Evolutionary conservation across 2,329 filamentous ascomycete genomes (phyloP).

Genomic region (Diaporthe citrichinensis): DNA sequence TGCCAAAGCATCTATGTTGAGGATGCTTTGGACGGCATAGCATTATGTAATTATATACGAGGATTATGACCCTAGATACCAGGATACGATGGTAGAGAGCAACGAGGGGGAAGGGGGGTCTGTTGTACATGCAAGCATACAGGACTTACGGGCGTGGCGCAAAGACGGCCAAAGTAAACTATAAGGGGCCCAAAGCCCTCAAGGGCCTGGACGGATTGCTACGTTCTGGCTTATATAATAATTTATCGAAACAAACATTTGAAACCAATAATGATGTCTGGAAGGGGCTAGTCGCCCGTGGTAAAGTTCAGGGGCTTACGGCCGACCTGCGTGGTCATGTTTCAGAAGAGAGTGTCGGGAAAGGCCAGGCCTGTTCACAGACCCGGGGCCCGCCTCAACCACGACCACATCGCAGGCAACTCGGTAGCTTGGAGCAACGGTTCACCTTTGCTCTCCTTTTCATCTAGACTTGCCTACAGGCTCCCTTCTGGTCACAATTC

Average conservation of each 20-base stretch:
- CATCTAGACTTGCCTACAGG: not conserved
- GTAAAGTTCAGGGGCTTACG: conserved; percentile 8
- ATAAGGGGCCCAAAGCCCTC: not conserved
- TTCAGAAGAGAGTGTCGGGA: conserved; percentile 12
- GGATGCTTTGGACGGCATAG: not conserved
- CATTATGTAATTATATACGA: not conserved
- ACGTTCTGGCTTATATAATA: conserved; percentile 6
- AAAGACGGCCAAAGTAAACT: not conserved
- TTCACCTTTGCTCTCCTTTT: not conserved
- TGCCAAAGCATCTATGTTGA: not conserved
- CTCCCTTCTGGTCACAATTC: not conserved
- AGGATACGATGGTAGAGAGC: not conserved
- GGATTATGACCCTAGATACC: not conserved
- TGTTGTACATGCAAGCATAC: not conserved
- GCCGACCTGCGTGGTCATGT: not conserved
- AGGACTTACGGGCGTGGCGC: not conserved
- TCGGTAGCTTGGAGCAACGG: not conserved
- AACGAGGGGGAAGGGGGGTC: not conserved
- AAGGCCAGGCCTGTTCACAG: not conserved
- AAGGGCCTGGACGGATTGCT: not conserved
- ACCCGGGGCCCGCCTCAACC: not conserved
- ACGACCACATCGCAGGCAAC: not conserved
- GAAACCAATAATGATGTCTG: not conserved
- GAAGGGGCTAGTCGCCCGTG: not conserved
- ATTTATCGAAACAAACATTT: not conserved